Evolutionary conservation across 805 yeast species (phyloP), one percentile per base, ranked within the genome.

Genomic region (Sungouiozyma ichnusensis): DNA sequence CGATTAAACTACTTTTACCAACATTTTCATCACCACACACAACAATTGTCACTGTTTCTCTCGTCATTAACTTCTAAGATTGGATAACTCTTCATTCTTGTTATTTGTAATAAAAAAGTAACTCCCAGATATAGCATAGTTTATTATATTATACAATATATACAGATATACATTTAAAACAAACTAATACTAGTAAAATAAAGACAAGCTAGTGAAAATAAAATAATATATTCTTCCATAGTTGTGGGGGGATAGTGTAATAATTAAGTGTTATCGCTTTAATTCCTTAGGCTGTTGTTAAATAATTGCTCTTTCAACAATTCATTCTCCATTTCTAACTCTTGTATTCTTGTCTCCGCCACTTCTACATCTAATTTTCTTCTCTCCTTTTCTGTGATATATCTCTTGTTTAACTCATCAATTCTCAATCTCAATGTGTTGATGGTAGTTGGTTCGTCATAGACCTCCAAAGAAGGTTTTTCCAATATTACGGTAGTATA

Each of bases 21-120:
- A 85, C 94, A 18, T 85, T 83, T 46, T 85, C 94, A 63, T 92
- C 98, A 9, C 98, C 98, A 61, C 97, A 87, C 0, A 92, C 80
- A 0, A 86, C 95, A 1, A 92, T 81, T 44, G 95, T 65, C 24
- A 90, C 77, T 1, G 76, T 71, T 41, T 76, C 79, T 58, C 61
- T 60, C 8, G 65, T 50, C 70, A 65, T 66, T 11, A 11, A 11
- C 11, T 24, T 24, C 11, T 24, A 7, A 11, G 9, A 7, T 7
- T 24, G 6, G 29, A 6, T 6, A 24, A 24, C 29, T 7, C 11
- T 24, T 24, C 29, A 24, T 24, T 24, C 29, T 24, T 24, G 11
- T 24, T 24, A 24, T n/a, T n/a, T n/a, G n/a, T n/a, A n/a, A n/a
- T n/a, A n/a, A n/a, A n/a, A n/a, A n/a, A n/a, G n/a, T n/a, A n/a